phyloP scores from a whole-genome alignment of 495 filamentous ascomycete genomes.

The Tuber indicum region DNA sequence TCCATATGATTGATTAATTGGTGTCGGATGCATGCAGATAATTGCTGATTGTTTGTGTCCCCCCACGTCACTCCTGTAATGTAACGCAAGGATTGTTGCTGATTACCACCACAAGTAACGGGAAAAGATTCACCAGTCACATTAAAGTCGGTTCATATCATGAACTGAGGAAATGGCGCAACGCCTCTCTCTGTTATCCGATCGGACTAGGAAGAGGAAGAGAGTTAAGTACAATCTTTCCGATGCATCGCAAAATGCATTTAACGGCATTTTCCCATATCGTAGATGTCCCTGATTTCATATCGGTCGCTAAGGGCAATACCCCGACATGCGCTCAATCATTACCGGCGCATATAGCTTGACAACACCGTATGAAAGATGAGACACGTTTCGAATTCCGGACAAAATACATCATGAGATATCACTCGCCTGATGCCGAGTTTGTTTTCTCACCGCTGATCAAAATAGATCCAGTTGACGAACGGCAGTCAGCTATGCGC shows the following conservation, averaged over 20 bases:
- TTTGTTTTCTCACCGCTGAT: conserved; percentile 2
- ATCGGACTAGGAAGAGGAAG: conserved; percentile 1
- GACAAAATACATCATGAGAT: not conserved
- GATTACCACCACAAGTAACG: not conserved
- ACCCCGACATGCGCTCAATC: not conserved
- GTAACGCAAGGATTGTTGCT: conserved; percentile 4
- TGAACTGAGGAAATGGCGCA: conserved; percentile 1
- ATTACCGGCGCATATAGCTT: not conserved
- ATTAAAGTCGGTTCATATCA: not conserved
- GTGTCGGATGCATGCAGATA: not conserved
- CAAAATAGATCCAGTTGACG: not conserved
- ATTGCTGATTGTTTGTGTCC: conserved; percentile 1
- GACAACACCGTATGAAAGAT: not conserved
- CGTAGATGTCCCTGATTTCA: not conserved
- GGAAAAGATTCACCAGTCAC: conserved; percentile 2
- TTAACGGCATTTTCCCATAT: not conserved
- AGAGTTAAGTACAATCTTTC: not conserved
- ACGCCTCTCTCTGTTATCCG: not conserved
- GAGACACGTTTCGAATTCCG: conserved; percentile 3
- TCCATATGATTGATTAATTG: not conserved
- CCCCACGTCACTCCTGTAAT: conserved; percentile 1
- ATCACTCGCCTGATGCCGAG: not conserved
- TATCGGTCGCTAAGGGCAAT: not conserved
- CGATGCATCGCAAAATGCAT: not conserved
- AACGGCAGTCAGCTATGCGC: not conserved